Base-by-base conservation (phyloP, 495 filamentous ascomycete species). In the Elasticomyces elasticus region DNA sequence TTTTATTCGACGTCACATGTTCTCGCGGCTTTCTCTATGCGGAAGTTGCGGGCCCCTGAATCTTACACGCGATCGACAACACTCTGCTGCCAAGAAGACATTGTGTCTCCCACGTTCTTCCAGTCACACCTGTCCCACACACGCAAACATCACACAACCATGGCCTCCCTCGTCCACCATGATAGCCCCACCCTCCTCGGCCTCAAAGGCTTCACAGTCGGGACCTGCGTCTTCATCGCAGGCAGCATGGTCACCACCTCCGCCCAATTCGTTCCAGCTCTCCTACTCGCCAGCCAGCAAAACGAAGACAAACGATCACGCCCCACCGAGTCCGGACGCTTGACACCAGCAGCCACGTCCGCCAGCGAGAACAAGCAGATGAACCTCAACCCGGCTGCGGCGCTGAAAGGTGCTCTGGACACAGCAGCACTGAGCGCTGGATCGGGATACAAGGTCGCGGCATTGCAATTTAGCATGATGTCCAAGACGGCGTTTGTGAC, bases 221-320 rank as follows among this genome's bases (percentile, higher is more conserved):
- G 46, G 47, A 60, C 24, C 26, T 46, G 52, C 26, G 40, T 60
- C 47, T 56, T 56, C 58, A 42, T 56, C 40, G 58, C 58, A 22
- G 53, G 58, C 46, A 42, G 52, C 46, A 60, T 60, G 53, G 53
- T 47, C 27, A 56, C 46, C 20, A 56, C 53, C n/a, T 47, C 52
- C 19, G 9, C 43, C 42, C 49, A 51, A 27, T 41, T 55, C 49
- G 33, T 60, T 25, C 58, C 58, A 26, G 19, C 46, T 20, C 52
- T 60, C 31, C 20, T 56, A 52, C 28, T 50, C 19, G 52, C 58
- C 25, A 49, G 52, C 17, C 52, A 55, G 24, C 37, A 46, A 42
- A 15, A 13, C 2, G 46, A 49, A 42, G 37, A 27, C 17, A 23
- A n/a, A 2, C 22, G 22, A 5, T 41, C 41, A 2, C 12, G 10